phyloP scores from a whole-genome alignment of 768 basidiomycete genomes.

The Paxillus rubicundulus region DNA sequence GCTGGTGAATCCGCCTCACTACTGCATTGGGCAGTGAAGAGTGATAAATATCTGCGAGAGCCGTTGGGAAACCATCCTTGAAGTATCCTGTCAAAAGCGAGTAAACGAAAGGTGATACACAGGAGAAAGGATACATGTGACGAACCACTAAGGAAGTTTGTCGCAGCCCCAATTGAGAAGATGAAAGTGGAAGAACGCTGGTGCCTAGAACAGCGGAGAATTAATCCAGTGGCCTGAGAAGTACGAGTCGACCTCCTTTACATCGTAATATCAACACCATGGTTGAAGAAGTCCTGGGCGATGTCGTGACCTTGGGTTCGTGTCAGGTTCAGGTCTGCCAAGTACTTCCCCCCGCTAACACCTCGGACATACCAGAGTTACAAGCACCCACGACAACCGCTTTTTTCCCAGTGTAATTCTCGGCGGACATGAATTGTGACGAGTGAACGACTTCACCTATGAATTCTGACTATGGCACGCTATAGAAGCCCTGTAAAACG shows the following conservation, averaged over 20 bases:
- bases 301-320: conserved; percentile 33
- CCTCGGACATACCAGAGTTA: conserved; percentile 46
- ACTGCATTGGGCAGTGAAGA: conserved; percentile 14
- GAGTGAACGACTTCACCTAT: conserved; percentile 57
- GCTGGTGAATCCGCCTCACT: too few species aligned
- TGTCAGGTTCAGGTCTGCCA: conserved; percentile 7
- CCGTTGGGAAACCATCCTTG: conserved; percentile 21
- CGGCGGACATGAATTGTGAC: conserved; percentile 44
- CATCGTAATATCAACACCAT: conserved; percentile 32
- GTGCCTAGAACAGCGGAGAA: conserved; percentile 7
- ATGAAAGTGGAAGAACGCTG: conserved; percentile 27
- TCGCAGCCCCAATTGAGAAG: conserved; percentile 11
- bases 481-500: not conserved
- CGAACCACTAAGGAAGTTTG: too few species aligned
- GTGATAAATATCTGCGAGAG: conserved; percentile 20
- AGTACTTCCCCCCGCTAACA: too few species aligned
- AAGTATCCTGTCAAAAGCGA: conserved; percentile 9
- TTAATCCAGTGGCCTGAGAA: not conserved
- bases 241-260: not conserved
- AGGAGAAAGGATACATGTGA: not conserved
- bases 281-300: conserved; percentile 33
- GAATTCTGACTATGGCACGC: conserved; percentile 41
- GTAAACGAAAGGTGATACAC: not conserved
- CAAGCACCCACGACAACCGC: conserved; percentile 69
- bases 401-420: conserved; percentile 57